Conservation (phyloP, 1,284 basidiomycete species). For the Chalciporus sp. region DNA sequence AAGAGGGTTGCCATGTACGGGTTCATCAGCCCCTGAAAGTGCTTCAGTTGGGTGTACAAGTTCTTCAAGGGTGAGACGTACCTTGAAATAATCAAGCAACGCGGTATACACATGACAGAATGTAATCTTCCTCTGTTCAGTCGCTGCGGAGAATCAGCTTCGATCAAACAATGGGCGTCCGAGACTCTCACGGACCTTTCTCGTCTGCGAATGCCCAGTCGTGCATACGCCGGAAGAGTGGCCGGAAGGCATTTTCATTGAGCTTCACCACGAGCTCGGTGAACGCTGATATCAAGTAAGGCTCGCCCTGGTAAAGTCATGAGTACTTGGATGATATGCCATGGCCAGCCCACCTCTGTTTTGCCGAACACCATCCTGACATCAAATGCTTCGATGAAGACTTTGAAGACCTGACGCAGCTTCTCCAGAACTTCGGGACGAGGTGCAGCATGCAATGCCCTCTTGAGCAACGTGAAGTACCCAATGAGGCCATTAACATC, state of each 20-base stretch:
- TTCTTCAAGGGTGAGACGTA: conserved; percentile 30
- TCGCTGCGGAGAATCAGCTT: conserved; percentile 25
- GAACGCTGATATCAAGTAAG: conserved; percentile 73
- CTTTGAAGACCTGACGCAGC: conserved; percentile 75
- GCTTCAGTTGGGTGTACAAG: conserved; percentile 8
- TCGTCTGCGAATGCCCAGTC: conserved; percentile 90
- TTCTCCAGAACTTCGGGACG: conserved; percentile 69
- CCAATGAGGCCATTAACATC: conserved; percentile 40
- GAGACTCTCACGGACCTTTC: conserved; percentile 42
- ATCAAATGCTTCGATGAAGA: conserved; percentile 84
- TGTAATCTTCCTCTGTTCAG: conserved; percentile 55
- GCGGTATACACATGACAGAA: conserved; percentile 76
- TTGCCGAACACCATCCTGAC: conserved; percentile 40
- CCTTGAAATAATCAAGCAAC: conserved; percentile 86
- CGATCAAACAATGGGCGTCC: neutral
- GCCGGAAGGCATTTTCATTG: conserved; percentile 91
- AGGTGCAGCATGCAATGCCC: conserved; percentile 65
- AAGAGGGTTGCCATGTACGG: conserved; percentile 85
- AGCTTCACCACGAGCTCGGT: conserved; percentile 90
- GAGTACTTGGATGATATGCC: neutral
- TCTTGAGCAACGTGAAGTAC: conserved; percentile 72
- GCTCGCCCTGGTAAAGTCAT: conserved; percentile 46
- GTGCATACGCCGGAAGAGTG: conserved; percentile 88
- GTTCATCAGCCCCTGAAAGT: conserved; percentile 76
- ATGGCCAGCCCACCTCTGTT: conserved; percentile 35